Percentiles rank a stretch among this genome's conserved stretches.
Conservation (phyloP, 768 basidiomycete genomes). For the Boletus sensibilis region DNA sequence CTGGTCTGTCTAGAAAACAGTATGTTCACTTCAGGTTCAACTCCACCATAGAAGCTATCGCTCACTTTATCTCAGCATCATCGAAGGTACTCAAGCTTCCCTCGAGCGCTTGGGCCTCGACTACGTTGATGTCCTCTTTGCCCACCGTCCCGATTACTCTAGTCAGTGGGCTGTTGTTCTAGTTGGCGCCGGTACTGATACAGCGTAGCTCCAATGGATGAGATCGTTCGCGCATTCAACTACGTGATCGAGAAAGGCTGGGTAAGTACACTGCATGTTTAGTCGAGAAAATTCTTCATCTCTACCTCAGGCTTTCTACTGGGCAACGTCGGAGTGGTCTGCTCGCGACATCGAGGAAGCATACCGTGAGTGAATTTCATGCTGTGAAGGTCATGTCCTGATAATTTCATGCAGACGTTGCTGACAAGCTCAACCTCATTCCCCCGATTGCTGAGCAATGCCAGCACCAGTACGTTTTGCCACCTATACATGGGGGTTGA, state of each 20-base stretch:
- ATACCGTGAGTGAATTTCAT: slow-evolving; percentile 26
- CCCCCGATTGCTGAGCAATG: slow-evolving; percentile 54
- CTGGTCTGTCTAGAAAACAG: slow-evolving; percentile 37
- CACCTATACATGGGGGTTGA: no score
- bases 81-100: slow-evolving; percentile 53
- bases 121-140: slow-evolving; percentile 51
- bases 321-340: slow-evolving; percentile 58
- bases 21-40: slow-evolving; percentile 4
- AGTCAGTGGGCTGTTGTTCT: slow-evolving; percentile 20
- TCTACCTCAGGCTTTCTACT: slow-evolving; percentile 37
- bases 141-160: slow-evolving; percentile 47
- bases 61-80: slow-evolving; percentile 36
- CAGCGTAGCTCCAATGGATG: slow-evolving; percentile 44
- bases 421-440: slow-evolving; percentile 49
- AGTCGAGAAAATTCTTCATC: neutral
- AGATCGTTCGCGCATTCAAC: slow-evolving; percentile 60
- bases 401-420: slow-evolving; percentile 37
- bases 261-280: slow-evolving; percentile 22
- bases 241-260: slow-evolving; percentile 49
- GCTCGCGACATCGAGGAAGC: slow-evolving; percentile 49
- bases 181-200: neutral
- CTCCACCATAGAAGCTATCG: neutral
- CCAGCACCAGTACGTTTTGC: slow-evolving; percentile 39
- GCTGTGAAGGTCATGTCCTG: neutral
- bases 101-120: slow-evolving; percentile 52